These are phyloP conservation scores for Phaeolepiota aurea DNA, from an alignment of 768 basidiomycete genomes.

Conservation along the genomic window DNA sequence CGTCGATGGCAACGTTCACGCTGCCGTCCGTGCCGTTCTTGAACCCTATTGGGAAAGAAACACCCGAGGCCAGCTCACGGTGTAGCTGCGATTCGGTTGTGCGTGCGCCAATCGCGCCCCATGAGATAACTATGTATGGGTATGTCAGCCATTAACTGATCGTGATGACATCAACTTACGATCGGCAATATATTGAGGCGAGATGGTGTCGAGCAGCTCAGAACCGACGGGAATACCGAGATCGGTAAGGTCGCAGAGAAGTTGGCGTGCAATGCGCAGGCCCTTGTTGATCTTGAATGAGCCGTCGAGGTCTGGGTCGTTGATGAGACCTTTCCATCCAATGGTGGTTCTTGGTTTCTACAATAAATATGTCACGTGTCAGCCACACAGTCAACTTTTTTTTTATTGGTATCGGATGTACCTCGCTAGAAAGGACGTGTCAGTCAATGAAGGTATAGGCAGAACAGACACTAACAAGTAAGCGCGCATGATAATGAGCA, in stretches of 20 bases:
- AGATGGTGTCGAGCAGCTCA: slow-evolving; percentile 78
- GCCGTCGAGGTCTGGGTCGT: slow-evolving; percentile 93
- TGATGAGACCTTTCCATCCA: slow-evolving; percentile 94
- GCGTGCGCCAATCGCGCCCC: slow-evolving; percentile 96
- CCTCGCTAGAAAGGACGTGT: slow-evolving; percentile 21
- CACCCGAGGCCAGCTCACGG: slow-evolving; percentile 90
- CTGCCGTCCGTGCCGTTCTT: slow-evolving; percentile 98
- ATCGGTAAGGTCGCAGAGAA: slow-evolving; percentile 86
- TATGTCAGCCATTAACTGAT: not conserved
- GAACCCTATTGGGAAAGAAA: slow-evolving; percentile 98
- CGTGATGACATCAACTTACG: slow-evolving; percentile 27
- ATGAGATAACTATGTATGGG: slow-evolving; percentile 51
- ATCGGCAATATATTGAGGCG: slow-evolving; percentile 79
- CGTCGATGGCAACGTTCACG: slow-evolving; percentile 89
- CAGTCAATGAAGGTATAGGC: not conserved
- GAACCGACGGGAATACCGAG: slow-evolving; percentile 90
- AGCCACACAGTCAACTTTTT: not conserved
- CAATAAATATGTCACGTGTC: slow-evolving; percentile 8
- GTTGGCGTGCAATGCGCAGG: slow-evolving; percentile 75
- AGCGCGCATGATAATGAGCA: slow-evolving; percentile 91
- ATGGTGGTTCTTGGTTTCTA: slow-evolving; percentile 94
- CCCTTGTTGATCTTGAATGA: slow-evolving; percentile 98
- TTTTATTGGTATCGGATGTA: slow-evolving; percentile 6
- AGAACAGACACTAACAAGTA: slow-evolving; percentile 72
- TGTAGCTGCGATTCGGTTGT: slow-evolving; percentile 98